Evolutionary conservation across 768 basidiomycete genomes (phyloP), one percentile per base, ranked within the genome.

Genomic region (Postia placenta): DNA sequence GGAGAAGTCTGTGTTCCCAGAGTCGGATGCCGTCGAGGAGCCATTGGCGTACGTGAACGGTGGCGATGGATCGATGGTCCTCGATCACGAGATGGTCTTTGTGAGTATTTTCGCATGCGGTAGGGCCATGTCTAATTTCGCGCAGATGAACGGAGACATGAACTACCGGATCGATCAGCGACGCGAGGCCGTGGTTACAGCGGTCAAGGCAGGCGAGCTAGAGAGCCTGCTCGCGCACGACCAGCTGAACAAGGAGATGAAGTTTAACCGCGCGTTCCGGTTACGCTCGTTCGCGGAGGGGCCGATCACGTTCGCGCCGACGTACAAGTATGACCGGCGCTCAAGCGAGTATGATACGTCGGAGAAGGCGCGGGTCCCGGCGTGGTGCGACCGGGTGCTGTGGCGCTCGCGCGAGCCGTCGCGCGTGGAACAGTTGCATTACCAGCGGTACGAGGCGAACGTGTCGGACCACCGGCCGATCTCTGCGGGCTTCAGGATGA

Each of bases 131-230:
- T 56, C 15, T 54, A 4, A 9, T 23, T 24, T 17, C 20, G 1
- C 38, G 7, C 49, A 92, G 89, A 66, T 94, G 42, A 91, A 85
- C 52, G 95, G 95, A 0, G 95, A 98, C 66, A 76, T 99, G 69
- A 99, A 99, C 68, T 99, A 97, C 63, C 92, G 95, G 38, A 94
- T 98, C 56, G 94, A 98, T 66, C 84, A 88, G 59, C 82, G 92
- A 1, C 78, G 95, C 22, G 94, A 97, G 20, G 74, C 79, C 27
- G 89, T 94, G 56, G 68, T 92, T 41, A 69, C 83, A 0, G 78
- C 83, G 25, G 74, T 94, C 45, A 72, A 80, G n/a, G 69, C 80
- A 0, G 78, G 79, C 27, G 86, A 95, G 42, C 67, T 82, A 17
- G 67, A 74, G 2, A 69, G 68, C 27, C 78, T 99, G 6, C 65